Evolutionary conservation across 1,139 yeast species (phyloP), one percentile per base, ranked within the genome.

Genomic region (Candida sp.): DNA sequence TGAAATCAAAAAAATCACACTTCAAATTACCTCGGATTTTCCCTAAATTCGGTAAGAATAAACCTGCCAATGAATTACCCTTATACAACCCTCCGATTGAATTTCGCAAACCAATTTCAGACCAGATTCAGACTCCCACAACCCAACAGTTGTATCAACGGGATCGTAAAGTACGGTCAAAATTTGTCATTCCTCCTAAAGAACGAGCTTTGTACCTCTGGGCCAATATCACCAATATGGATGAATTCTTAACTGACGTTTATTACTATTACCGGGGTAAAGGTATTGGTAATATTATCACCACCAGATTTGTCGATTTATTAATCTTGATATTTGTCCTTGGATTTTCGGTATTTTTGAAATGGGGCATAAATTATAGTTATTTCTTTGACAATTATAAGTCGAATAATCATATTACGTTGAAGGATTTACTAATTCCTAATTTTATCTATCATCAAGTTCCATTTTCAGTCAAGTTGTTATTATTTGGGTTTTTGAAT

Each of bases 181-280:
- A 40, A 25, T 43, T 51, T 39, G 55, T 66, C 5, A 71, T 73
- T 9, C 77, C 77, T 7, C 77, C 96, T 1, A 79, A 77, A 51
- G 97, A 91, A 58, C 68, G 91, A 41, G 97, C 98, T 0, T 70
- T 87, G 36, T 93, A 97, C 87, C 76, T 88, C 46, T 95, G 99
- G 98, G 96, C 98, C 1, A 93, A 93, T 55, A 89, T 93, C 30
- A 88, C 88, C 51, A 91, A 93, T 60, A 75, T 93, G 63, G 99
- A 93, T 63, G 79, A 82, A 41, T 93, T 93, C 54, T 69, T 93
- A 25, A 80, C 81, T 44, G 96, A 91, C 52, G 84, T 90, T 5
- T 93, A 95, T 62, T 75, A 77, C 43, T 93, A 90, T 60, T 95
- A 87, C 58, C 68, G 87, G 36, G 96, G 95, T 4, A 87, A 84